Conservation (phyloP, 257 asterid species). For the Plantago major region DNA sequence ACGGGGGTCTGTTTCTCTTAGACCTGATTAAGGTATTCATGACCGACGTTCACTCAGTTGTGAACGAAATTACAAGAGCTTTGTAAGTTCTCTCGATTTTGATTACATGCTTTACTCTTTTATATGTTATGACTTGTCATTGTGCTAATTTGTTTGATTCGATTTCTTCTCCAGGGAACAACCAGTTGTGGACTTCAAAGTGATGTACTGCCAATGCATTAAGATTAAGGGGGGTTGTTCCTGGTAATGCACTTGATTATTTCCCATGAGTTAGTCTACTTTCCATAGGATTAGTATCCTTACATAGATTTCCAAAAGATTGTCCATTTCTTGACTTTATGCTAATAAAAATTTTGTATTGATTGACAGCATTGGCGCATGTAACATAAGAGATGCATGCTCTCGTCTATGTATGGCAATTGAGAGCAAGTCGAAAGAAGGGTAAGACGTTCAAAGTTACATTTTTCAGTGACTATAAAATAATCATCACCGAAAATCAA, state of each 20-base stretch:
- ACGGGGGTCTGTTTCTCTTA: conserved; percentile 31
- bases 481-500: no score
- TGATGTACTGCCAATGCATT: conserved; percentile 22
- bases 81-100: conserved; percentile 27
- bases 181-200: conserved; percentile 27
- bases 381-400: conserved; percentile 24
- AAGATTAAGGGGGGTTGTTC: conserved; percentile 53
- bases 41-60: conserved; percentile 11
- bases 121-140: not conserved
- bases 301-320: not conserved
- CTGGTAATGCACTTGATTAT: conserved; percentile 24
- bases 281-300: not conserved
- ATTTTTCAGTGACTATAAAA: no score
- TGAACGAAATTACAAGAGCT: conserved; percentile 22
- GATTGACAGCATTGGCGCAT: conserved; percentile 42
- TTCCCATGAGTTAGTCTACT: not conserved
- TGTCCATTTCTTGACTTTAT: not conserved
- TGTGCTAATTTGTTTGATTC: not conserved
- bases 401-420: conserved; percentile 17
- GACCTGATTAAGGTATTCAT: conserved; percentile 32
- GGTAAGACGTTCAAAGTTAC: conserved; percentile 18
- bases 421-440: conserved; percentile 21
- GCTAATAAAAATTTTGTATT: not conserved
- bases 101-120: not conserved
- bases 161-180: conserved; percentile 26